Evolutionary conservation across 1,284 basidiomycete species (phyloP).

Genomic region (Ganoderma resinaceum): DNA sequence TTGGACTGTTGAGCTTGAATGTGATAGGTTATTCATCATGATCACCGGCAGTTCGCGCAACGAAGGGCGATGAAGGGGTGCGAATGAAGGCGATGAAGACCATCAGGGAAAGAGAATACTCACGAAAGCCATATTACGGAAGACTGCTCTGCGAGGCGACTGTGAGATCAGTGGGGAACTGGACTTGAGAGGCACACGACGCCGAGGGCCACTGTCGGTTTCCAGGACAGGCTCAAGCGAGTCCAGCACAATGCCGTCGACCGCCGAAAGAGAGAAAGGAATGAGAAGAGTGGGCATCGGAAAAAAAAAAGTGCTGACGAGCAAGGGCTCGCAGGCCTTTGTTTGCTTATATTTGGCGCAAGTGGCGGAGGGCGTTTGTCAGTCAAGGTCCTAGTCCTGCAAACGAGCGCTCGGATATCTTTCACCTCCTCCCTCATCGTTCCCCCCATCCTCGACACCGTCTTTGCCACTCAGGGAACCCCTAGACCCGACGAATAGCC

Average conservation of each 20-base stretch:
- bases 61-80: background rate
- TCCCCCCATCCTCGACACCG: background rate
- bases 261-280: too few species aligned
- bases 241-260: background rate
- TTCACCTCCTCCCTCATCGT: constrained; percentile 1
- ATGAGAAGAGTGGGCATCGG: background rate
- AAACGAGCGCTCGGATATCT: constrained; percentile 14
- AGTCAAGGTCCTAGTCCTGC: constrained; percentile 5
- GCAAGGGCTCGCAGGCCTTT: background rate
- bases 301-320: background rate
- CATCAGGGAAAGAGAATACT: background rate
- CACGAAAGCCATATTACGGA: background rate
- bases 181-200: background rate
- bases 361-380: constrained; percentile 22
- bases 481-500: background rate
- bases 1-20: constrained; percentile 25
- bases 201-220: background rate
- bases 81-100: background rate
- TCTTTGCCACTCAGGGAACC: background rate
- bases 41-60: background rate
- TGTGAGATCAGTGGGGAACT: background rate
- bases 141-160: background rate
- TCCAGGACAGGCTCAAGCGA: background rate
- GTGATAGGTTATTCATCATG: constrained; percentile 18
- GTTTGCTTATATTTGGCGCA: constrained; percentile 6